Percentiles rank a stretch among this genome's conserved stretches.
These are phyloP conservation scores for Blastocystis sp. DNA, from an alignment of 352 stramenopile genomes.

Conservation along the genomic window DNA sequence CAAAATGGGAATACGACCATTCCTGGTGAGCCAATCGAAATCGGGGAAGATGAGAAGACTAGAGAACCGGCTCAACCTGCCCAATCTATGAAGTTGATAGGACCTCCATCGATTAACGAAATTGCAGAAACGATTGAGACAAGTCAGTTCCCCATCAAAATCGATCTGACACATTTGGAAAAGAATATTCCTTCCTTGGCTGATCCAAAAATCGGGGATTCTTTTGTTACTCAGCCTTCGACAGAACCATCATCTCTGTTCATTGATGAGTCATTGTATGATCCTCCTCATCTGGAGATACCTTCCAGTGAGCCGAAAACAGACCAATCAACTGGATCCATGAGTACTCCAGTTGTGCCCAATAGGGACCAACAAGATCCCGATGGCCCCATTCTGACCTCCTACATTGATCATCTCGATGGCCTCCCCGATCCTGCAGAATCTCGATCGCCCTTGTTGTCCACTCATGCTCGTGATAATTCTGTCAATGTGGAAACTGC, in stretches of 20 bases:
- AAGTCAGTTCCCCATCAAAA: neutral
- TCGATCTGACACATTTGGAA: neutral
- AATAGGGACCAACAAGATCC: too few relatives aligned
- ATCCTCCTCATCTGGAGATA: neutral
- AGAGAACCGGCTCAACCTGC: neutral
- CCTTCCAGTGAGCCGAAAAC: too few relatives aligned
- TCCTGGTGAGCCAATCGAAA: neutral
- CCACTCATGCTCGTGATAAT: neutral
- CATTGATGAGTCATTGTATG: neutral
- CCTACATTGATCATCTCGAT: neutral
- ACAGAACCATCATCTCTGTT: neutral
- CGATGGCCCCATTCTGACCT: neutral
- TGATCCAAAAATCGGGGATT: neutral
- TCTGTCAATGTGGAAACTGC: neutral
- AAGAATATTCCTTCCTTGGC: neutral
- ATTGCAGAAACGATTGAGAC: neutral
- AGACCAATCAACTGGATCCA: too few relatives aligned
- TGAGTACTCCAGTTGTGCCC: too few relatives aligned
- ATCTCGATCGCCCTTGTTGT: neutral
- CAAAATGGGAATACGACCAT: neutral
- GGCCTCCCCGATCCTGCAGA: neutral
- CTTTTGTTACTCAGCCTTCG: neutral
- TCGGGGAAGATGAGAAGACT: neutral
- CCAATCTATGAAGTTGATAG: too few relatives aligned
- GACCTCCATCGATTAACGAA: neutral